Percentiles rank a stretch among this genome's conserved stretches.
These are phyloP conservation scores for Cercospora berteroae DNA, from an alignment of 2,329 filamentous ascomycete species.

Conservation along the genomic window DNA sequence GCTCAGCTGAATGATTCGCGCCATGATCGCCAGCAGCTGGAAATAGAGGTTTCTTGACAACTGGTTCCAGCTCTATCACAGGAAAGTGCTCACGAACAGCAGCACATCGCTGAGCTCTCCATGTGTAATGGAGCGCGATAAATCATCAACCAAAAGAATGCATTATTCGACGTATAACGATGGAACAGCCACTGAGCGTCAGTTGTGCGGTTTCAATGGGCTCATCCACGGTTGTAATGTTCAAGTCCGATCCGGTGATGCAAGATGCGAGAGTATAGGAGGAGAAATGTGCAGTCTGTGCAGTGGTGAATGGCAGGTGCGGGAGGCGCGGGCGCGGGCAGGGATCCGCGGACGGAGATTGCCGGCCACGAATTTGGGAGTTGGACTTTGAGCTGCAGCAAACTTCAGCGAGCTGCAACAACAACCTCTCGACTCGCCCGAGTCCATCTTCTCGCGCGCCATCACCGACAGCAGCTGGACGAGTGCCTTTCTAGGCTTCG, in stretches of 20 bases:
- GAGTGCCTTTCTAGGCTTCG: background rate
- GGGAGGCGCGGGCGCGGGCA: background rate
- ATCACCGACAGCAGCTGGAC: background rate
- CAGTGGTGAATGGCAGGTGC: background rate
- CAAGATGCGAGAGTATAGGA: background rate
- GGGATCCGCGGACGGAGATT: background rate
- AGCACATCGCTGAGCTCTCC: background rate
- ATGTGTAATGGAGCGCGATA: background rate
- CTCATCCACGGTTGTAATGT: too few relatives aligned
- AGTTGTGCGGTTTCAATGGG: background rate
- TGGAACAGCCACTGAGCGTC: background rate
- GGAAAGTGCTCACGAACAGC: background rate
- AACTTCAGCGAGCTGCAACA: background rate
- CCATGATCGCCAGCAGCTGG: background rate
- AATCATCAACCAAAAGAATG: background rate
- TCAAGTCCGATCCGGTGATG: background rate
- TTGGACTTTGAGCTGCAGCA: background rate
- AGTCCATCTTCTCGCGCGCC: background rate
- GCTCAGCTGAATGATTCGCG: background rate
- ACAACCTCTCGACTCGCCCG: background rate
- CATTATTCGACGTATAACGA: background rate
- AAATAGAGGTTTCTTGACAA: background rate
- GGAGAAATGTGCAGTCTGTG: background rate
- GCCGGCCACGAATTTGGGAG: background rate
- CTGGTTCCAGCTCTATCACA: background rate